These are phyloP conservation scores for Colletotrichum chrysophilum DNA, from an alignment of 2,329 filamentous ascomycete species.

Conservation along the genomic window DNA sequence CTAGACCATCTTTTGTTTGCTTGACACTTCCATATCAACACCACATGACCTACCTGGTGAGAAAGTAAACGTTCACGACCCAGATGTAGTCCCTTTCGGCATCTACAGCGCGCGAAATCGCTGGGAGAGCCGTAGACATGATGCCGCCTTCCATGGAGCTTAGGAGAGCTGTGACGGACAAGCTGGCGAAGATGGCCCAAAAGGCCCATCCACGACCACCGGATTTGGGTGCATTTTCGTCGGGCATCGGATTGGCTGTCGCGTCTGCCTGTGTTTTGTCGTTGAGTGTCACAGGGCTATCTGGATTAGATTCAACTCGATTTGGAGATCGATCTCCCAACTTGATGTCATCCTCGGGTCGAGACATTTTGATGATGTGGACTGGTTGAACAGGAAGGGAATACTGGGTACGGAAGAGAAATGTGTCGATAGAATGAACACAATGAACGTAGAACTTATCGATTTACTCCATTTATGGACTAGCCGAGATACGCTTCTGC, in stretches of 20 bases:
- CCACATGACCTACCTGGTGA: not conserved
- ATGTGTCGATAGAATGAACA: not conserved
- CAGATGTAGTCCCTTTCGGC: conserved; percentile 28
- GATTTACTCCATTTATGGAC: not conserved
- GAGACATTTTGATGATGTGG: not conserved
- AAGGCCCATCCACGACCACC: conserved; percentile 26
- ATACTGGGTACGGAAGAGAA: not conserved
- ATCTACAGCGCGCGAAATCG: conserved; percentile 24
- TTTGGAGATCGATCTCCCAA: not conserved
- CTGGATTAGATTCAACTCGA: not conserved
- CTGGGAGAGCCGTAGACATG: conserved; percentile 34
- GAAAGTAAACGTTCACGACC: conserved; percentile 17
- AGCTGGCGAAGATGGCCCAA: conserved; percentile 26
- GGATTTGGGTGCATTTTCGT: not conserved
- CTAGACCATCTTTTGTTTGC: not conserved
- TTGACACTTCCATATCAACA: not conserved
- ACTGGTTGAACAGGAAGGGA: not conserved
- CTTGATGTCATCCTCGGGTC: not conserved
- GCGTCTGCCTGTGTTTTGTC: not conserved
- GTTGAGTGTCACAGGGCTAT: not conserved
- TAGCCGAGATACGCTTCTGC: not conserved
- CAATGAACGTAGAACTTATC: not conserved
- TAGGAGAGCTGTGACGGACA: conserved; percentile 27
- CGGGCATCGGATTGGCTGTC: not conserved
- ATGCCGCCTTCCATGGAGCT: conserved; percentile 31